phyloP scores from a whole-genome alignment of 2,329 filamentous ascomycete species.

The Penicillium rolfsii region DNA sequence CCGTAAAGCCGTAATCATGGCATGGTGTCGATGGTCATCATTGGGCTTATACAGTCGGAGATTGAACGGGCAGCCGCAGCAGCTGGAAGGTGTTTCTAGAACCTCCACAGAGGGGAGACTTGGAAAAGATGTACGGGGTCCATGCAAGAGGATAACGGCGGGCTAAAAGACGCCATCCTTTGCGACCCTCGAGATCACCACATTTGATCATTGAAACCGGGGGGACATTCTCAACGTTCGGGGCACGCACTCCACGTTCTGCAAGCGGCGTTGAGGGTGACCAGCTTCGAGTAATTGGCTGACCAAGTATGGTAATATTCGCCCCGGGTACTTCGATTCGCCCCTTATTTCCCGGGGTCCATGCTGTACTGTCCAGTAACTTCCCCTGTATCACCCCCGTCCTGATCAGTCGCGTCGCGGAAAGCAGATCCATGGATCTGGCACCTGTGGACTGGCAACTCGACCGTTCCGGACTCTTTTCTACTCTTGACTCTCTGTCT shows the following conservation, averaged over 20 bases:
- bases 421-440: constrained; percentile 35
- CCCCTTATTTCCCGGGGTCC: not conserved
- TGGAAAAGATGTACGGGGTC: not conserved
- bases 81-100: constrained; percentile 12
- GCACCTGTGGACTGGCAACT: constrained; percentile 25
- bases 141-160: not conserved
- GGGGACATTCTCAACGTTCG: constrained; percentile 27
- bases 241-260: constrained; percentile 34
- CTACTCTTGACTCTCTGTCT: constrained; percentile 18
- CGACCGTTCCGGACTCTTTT: constrained; percentile 33
- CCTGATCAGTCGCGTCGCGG: constrained; percentile 30
- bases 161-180: not conserved
- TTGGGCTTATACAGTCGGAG: not conserved
- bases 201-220: not conserved
- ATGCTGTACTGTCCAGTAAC: not conserved
- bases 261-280: constrained; percentile 29
- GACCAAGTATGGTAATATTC: constrained; percentile 30
- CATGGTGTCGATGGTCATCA: not conserved
- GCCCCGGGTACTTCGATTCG: not conserved
- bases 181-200: too few relatives aligned
- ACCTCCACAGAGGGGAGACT: not conserved
- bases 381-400: constrained; percentile 19
- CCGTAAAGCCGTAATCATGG: not conserved
- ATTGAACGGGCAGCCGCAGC: constrained; percentile 18
- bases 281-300: constrained; percentile 15